Evolutionary conservation across 1,284 basidiomycete species (phyloP).

Genomic region (Porogramme epimiltina): DNA sequence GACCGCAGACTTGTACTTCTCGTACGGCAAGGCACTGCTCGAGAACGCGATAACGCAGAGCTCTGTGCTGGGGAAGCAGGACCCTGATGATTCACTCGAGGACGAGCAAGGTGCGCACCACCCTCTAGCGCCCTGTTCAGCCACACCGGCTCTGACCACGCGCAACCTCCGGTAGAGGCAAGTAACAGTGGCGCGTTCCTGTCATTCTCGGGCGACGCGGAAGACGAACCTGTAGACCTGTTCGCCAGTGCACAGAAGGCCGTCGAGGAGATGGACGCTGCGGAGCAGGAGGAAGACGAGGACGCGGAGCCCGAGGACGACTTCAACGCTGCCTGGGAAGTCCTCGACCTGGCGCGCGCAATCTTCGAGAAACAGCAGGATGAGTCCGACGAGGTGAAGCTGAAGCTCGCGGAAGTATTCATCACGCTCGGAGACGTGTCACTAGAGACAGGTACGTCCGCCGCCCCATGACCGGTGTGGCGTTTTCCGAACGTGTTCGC

Average conservation of each 20-base stretch:
- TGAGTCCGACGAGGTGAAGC: slow-evolving; percentile 58
- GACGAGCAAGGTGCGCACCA: slow-evolving; percentile 34
- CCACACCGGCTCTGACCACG: not conserved
- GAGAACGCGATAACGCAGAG: slow-evolving; percentile 85
- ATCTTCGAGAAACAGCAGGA: slow-evolving; percentile 74
- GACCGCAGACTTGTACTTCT: slow-evolving; percentile 82
- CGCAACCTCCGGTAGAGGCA: slow-evolving; percentile 19
- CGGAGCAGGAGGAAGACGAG: slow-evolving; percentile 50
- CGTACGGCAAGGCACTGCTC: slow-evolving; percentile 84
- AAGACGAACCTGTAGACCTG: slow-evolving; percentile 62
- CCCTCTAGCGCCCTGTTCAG: not conserved
- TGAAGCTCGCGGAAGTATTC: slow-evolving; percentile 85
- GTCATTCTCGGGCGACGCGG: slow-evolving; percentile 76
- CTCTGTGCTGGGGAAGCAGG: slow-evolving; percentile 84
- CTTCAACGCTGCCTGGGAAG: slow-evolving; percentile 94
- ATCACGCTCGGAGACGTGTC: slow-evolving; percentile 87
- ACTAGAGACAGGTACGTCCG: slow-evolving; percentile 77
- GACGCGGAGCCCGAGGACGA: slow-evolving; percentile 86
- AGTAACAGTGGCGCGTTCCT: slow-evolving; percentile 57
- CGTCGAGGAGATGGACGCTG: slow-evolving; percentile 47
- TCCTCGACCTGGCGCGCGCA: slow-evolving; percentile 83
- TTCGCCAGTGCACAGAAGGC: slow-evolving; percentile 54
- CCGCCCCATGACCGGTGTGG: no score
- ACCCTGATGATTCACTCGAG: slow-evolving; percentile 53
- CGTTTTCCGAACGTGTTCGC: slow-evolving; percentile 16